phyloP scores from a whole-genome alignment of 768 basidiomycete genomes.

The Flagelloscypha sp. region DNA sequence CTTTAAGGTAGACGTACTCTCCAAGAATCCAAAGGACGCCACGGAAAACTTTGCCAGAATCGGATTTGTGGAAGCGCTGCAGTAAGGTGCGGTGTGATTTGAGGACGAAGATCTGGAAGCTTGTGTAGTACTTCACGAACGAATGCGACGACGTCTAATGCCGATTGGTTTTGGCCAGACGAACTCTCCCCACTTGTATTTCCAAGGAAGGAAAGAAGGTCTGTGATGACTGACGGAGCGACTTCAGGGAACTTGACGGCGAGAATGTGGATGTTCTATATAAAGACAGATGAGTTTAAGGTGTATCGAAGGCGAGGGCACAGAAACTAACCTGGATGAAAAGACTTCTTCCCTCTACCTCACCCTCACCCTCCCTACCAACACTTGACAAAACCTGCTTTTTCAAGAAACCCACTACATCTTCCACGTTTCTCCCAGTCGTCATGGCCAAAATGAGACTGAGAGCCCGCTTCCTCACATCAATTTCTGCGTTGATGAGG shows the following conservation, averaged over 20 bases:
- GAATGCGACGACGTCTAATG: slow-evolving; percentile 89
- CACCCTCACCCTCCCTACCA: too few species aligned
- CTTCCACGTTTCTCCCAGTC: slow-evolving; percentile 90
- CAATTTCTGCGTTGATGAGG: slow-evolving; percentile 74
- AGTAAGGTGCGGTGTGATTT: slow-evolving; percentile 84
- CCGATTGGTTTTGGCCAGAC: slow-evolving; percentile 95
- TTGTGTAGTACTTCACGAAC: slow-evolving; percentile 94
- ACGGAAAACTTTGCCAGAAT: slow-evolving; percentile 94
- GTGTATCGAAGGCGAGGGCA: too few species aligned
- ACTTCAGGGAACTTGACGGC: slow-evolving; percentile 97
- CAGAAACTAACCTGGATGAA: too few species aligned
- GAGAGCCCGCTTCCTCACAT: slow-evolving; percentile 90
- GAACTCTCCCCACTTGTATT: too few species aligned
- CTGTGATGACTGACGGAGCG: slow-evolving; percentile 90
- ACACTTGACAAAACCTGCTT: too few species aligned
- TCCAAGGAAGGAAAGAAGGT: slow-evolving; percentile 88
- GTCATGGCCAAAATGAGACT: slow-evolving; percentile 88
- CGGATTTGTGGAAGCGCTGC: slow-evolving; percentile 74
- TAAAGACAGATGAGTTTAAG: too few species aligned
- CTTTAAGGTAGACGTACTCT: slow-evolving; percentile 70
- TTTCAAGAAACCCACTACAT: slow-evolving; percentile 93
- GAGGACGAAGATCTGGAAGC: slow-evolving; percentile 77
- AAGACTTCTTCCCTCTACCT: too few species aligned
- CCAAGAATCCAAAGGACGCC: slow-evolving; percentile 98
- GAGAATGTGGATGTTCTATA: slow-evolving; percentile 94